Conservation (phyloP, 176 grass and related monocot genomes). For the Oryza coarctata region DNA sequence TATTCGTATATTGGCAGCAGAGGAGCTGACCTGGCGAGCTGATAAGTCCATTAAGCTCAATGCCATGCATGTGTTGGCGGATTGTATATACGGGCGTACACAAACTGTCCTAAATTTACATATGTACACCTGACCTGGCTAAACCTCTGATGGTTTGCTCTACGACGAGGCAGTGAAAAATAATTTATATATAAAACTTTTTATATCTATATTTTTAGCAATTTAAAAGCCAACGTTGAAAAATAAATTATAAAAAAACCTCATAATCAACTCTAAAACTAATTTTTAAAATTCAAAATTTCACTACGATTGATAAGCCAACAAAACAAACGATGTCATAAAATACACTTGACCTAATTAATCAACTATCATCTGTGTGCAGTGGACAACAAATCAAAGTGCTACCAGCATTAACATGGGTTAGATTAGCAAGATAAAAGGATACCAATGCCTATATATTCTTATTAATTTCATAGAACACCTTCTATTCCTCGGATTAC, state of each 20-base stretch:
- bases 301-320: no score
- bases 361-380: not conserved
- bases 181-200: no score
- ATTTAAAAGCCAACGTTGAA: no score
- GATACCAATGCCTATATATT: not conserved
- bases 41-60: not conserved
- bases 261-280: no score
- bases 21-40: not conserved
- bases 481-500: not conserved
- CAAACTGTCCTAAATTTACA: no score
- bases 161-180: no score
- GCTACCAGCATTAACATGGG: not conserved
- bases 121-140: no score
- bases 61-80: slow-evolving; percentile 3
- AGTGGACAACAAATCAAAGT: not conserved
- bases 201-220: no score
- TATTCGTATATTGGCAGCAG: not conserved
- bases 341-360: not conserved
- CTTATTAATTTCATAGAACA: not conserved
- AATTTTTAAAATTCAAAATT: no score
- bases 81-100: not conserved
- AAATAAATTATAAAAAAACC: no score
- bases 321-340: no score
- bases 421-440: not conserved
- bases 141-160: no score